Evolutionary conservation across 2,329 filamentous ascomycete genomes (phyloP).

Genomic region (Parafenestella ontariensis): DNA sequence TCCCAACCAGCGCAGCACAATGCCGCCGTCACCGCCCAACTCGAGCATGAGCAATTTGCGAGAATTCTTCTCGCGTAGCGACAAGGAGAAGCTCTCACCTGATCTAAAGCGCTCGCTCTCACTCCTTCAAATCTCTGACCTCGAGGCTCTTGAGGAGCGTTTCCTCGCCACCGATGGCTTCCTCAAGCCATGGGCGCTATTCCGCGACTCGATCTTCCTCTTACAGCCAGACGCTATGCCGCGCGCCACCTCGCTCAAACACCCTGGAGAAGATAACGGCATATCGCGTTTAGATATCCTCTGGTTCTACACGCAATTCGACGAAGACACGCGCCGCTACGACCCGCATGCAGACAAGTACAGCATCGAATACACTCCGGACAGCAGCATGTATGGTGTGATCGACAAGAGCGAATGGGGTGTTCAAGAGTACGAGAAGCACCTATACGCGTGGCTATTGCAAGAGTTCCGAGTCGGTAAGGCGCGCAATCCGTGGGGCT

Average conservation of each 20-base stretch:
- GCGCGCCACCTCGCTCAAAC: constrained; percentile 9
- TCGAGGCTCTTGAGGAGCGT: constrained; percentile 34
- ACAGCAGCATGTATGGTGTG: constrained; percentile 16
- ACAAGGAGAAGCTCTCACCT: constrained; percentile 21
- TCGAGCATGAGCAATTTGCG: constrained; percentile 17
- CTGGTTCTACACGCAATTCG: constrained; percentile 43
- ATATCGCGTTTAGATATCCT: constrained; percentile 35
- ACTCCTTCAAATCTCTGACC: constrained; percentile 25
- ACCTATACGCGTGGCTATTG: constrained; percentile 42
- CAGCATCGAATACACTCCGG: constrained; percentile 14
- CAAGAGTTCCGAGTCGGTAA: constrained; percentile 45
- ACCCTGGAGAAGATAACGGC: not conserved
- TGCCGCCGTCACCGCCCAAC: constrained; percentile 8
- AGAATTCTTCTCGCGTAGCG: constrained; percentile 18
- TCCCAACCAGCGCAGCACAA: not conserved
- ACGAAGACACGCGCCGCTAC: constrained; percentile 35
- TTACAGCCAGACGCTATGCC: constrained; percentile 17
- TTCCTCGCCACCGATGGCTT: constrained; percentile 40
- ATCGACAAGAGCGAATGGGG: constrained; percentile 40
- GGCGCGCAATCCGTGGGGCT: constrained; percentile 28
- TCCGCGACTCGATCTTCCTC: constrained; percentile 38
- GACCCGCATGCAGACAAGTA: constrained; percentile 29
- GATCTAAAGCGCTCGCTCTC: constrained; percentile 33
- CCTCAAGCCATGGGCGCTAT: constrained; percentile 39
- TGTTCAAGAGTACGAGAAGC: constrained; percentile 39